Evolutionary conservation across 2,329 filamentous ascomycete species (phyloP), one percentile per base, ranked within the genome.

Genomic region (Fusarium floridanum): DNA sequence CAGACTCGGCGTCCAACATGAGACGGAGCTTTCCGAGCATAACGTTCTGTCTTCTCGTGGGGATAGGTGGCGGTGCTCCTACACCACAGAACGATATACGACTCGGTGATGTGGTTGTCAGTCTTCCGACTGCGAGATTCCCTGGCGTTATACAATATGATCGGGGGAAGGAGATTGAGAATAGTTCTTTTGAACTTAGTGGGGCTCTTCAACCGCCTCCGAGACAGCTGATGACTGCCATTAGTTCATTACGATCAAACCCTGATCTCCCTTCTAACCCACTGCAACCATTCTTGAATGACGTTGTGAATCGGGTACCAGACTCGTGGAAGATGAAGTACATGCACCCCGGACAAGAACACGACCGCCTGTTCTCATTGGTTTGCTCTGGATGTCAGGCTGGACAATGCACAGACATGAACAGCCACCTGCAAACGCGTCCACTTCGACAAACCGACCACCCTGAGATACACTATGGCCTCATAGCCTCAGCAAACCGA

Each of bases 41-140:
- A 9, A 16, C 29, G 12, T 68, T 66, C 37, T 68, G 68, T 27
- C 48, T 71, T 2, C 17, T 71, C 39, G 66, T 71, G 5, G 68
- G 68, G 3, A 64, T 70, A 9, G 65, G 68, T 1, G 60, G 69
- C 1, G 69, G 69, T 8, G 57, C 41, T 5, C 71, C 68, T 8
- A 55, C 70, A 3, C 10, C 39, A 14, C 22, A 66, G 2, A 41
- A 63, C 22, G 50, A 71, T 14, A 61, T 75, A 6, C 61, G 74
- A 0, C 72, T 78, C 0, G 76, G 76, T 0, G 74, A 76, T 12
- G 71, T 78, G 0, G 75, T 76, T 1, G 71, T 77, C 0, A 62
- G 68, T 41, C 34, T 59, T 4, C 64, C 68, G 6, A 64, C 53
- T 2, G n/a, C 43, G 0, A 39, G 6, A 2, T 62, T 62, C 12